Conservation (phyloP, 306 rosid genomes). For the Ormosia emarginata region DNA sequence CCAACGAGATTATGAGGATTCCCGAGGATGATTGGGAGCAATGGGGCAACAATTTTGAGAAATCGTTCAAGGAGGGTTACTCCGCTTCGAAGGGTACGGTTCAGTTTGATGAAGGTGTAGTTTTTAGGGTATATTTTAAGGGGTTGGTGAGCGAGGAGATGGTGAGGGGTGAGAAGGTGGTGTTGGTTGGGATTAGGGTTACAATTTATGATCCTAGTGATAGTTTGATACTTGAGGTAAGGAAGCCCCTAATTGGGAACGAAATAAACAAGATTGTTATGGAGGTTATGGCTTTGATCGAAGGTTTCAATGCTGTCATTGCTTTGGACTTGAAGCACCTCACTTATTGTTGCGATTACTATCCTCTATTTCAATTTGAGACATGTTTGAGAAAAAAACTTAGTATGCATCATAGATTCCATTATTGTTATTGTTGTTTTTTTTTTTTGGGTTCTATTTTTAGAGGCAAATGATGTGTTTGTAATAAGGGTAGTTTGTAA, state of each 20-base stretch:
- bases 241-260: slow-evolving; percentile 38
- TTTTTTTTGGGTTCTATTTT: too few species aligned
- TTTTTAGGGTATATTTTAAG: slow-evolving; percentile 54
- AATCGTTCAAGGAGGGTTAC: slow-evolving; percentile 51
- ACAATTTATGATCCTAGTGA: slow-evolving; percentile 51
- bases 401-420: not conserved
- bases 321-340: slow-evolving; percentile 49
- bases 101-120: not conserved
- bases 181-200: slow-evolving; percentile 59
- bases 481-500: too few species aligned
- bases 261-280: slow-evolving; percentile 36
- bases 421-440: too few species aligned
- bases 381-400: not conserved
- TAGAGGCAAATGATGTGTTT: too few species aligned
- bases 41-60: slow-evolving; percentile 35
- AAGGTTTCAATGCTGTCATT: slow-evolving; percentile 54
- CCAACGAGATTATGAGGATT: slow-evolving; percentile 31
- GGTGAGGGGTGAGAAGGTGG: slow-evolving; percentile 17
- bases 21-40: slow-evolving; percentile 41
- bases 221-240: slow-evolving; percentile 38
- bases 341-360: slow-evolving; percentile 30
- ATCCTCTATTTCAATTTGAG: slow-evolving; percentile 34
- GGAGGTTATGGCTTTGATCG: slow-evolving; percentile 65
- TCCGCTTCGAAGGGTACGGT: not conserved
- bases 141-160: slow-evolving; percentile 59